These are phyloP conservation scores for Cyberlindnera euphorbiiphila DNA, from an alignment of 805 yeast genomes.

Conservation along the genomic window DNA sequence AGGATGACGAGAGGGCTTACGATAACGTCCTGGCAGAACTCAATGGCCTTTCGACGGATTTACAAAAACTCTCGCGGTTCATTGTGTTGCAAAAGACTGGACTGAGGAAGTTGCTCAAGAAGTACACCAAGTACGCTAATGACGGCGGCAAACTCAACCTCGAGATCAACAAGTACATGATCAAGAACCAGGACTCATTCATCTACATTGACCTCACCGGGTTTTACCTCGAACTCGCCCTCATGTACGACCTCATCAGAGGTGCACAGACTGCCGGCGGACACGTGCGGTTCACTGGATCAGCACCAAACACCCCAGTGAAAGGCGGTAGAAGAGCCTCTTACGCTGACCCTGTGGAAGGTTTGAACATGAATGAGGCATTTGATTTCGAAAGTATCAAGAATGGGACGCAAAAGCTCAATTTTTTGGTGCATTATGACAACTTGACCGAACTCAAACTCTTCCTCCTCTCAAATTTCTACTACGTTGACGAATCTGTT, in stretches of 20 bases:
- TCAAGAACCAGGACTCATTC: constrained; percentile 51
- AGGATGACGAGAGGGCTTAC: constrained; percentile 10
- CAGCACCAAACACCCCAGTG: constrained; percentile 3
- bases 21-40: constrained; percentile 34
- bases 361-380: constrained; percentile 22
- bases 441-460: constrained; percentile 52
- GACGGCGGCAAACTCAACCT: constrained; percentile 28
- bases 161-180: constrained; percentile 31
- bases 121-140: constrained; percentile 47
- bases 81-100: constrained; percentile 72
- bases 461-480: constrained; percentile 40
- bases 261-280: constrained; percentile 11
- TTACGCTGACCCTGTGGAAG: constrained; percentile 14
- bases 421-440: constrained; percentile 58
- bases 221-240: constrained; percentile 56
- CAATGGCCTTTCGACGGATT: constrained; percentile 43
- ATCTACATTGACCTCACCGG: constrained; percentile 56
- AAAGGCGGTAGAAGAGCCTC: constrained; percentile 14
- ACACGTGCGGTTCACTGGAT: neutral
- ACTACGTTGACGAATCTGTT: constrained; percentile 22
- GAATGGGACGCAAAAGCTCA: constrained; percentile 34
- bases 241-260: constrained; percentile 48
- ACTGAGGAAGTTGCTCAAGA: constrained; percentile 68
- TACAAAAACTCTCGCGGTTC: constrained; percentile 67
- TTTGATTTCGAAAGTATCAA: constrained; percentile 37